phyloP scores from a whole-genome alignment of 202 grass and related monocot species.

The Elaeis oleifera region DNA sequence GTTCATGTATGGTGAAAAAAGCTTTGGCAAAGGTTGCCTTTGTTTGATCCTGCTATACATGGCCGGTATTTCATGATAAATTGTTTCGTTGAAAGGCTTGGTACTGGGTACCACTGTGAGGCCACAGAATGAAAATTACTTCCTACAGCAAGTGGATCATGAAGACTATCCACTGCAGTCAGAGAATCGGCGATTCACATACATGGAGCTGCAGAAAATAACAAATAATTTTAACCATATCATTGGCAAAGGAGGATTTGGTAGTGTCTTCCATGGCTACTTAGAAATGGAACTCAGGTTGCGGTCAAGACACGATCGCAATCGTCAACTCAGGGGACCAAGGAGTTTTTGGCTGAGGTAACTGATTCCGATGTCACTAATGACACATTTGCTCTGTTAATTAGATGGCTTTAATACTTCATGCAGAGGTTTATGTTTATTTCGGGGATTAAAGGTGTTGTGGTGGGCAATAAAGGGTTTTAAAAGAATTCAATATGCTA shows the following conservation, averaged over 20 bases:
- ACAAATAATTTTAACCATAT: slow-evolving; percentile 22
- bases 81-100: too few relatives aligned
- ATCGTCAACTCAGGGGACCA: slow-evolving; percentile 20
- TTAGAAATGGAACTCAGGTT: slow-evolving; percentile 26
- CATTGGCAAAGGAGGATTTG: slow-evolving; percentile 32
- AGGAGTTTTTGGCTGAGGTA: slow-evolving; percentile 38
- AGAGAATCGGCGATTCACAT: slow-evolving; percentile 18
- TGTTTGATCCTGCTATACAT: too few relatives aligned
- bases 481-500: too few relatives aligned
- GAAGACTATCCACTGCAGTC: neutral
- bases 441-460: too few relatives aligned
- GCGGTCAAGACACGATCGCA: slow-evolving; percentile 26
- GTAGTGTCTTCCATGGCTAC: slow-evolving; percentile 25
- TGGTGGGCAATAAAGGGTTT: too few relatives aligned
- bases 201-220: slow-evolving; percentile 16
- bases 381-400: too few relatives aligned
- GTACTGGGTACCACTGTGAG: too few relatives aligned
- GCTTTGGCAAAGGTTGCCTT: too few relatives aligned
- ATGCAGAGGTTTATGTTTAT: too few relatives aligned
- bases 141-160: neutral
- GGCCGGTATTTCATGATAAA: too few relatives aligned
- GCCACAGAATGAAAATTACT: neutral
- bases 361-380: neutral
- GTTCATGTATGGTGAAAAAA: too few relatives aligned
- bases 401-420: too few relatives aligned